Percentiles rank a stretch among this genome's conserved stretches.
Conservation (phyloP, 306 rosid species). For the Luffa acutangula region DNA sequence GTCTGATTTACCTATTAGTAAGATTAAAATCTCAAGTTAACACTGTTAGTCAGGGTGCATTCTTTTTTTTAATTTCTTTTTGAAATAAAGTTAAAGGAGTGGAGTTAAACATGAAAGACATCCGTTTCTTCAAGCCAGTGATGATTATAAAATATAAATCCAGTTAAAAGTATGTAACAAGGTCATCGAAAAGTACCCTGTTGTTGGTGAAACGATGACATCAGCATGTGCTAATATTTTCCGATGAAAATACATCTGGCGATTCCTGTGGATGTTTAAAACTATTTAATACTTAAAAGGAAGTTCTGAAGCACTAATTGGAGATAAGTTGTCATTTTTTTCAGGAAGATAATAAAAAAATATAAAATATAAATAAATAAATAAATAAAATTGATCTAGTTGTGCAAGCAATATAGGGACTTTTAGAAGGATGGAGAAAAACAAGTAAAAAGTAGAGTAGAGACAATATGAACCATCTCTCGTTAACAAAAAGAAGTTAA, state of each 20-base stretch:
- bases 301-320: neutral
- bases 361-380: too few relatives aligned
- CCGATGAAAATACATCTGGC: slow-evolving; percentile 71
- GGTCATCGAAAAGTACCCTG: slow-evolving; percentile 37
- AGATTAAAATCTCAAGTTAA: neutral
- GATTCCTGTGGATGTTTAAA: slow-evolving; percentile 45
- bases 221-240: slow-evolving; percentile 64
- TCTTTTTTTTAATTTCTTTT: neutral
- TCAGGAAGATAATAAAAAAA: too few relatives aligned
- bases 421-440: neutral
- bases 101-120: too few relatives aligned
- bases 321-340: neutral
- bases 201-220: slow-evolving; percentile 86
- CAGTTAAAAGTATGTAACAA: neutral
- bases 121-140: neutral
- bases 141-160: neutral
- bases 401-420: neutral
- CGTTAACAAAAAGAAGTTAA: neutral
- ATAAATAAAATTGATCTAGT: neutral
- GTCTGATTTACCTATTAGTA: neutral
- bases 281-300: neutral
- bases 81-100: neutral
- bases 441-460: neutral
- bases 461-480: neutral
- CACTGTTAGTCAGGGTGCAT: neutral